A percentile compares a stretch with the other conserved stretches of the same genome.
Evolutionary conservation across 1,284 basidiomycete genomes (phyloP).

Genomic region (Tylopilus sp.): DNA sequence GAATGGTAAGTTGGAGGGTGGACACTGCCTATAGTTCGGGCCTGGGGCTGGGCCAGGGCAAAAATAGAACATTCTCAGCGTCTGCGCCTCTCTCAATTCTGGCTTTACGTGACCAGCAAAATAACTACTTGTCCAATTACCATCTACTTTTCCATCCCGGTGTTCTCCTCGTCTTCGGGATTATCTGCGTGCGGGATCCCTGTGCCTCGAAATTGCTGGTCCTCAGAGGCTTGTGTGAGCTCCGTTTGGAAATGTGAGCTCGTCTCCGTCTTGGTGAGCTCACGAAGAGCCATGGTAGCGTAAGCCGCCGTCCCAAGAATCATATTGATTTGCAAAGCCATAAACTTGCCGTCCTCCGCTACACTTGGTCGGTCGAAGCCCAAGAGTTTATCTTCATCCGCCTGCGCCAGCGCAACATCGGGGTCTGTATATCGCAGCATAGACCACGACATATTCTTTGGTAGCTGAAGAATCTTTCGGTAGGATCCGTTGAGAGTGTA

Average conservation of each 20-base stretch:
- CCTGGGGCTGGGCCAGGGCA: too few relatives aligned
- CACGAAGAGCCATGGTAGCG: slow-evolving; percentile 93
- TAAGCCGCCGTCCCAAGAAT: slow-evolving; percentile 85
- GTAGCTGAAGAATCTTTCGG: slow-evolving; percentile 84
- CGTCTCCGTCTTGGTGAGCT: slow-evolving; percentile 91
- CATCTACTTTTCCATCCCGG: slow-evolving; percentile 17
- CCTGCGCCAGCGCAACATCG: slow-evolving; percentile 84
- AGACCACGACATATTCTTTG: slow-evolving; percentile 76
- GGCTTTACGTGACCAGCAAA: too few relatives aligned
- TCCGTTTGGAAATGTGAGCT: slow-evolving; percentile 82
- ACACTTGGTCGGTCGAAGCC: slow-evolving; percentile 69
- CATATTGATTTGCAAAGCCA: slow-evolving; percentile 79
- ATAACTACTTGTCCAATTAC: too few relatives aligned
- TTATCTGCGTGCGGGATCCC: slow-evolving; percentile 34
- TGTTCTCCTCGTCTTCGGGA: slow-evolving; percentile 23
- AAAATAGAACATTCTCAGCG: neutral
- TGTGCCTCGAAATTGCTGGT: slow-evolving; percentile 69
- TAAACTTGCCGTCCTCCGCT: slow-evolving; percentile 72
- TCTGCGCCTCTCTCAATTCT: neutral
- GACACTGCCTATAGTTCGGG: too few relatives aligned
- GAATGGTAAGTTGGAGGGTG: neutral
- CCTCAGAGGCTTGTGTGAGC: slow-evolving; percentile 78
- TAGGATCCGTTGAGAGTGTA: slow-evolving; percentile 93
- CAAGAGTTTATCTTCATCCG: slow-evolving; percentile 91
- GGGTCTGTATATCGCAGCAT: slow-evolving; percentile 90